Evolutionary conservation across 495 filamentous ascomycete species (phyloP), one percentile per base, ranked within the genome.

Genomic region (Astrocystis sublimbata): DNA sequence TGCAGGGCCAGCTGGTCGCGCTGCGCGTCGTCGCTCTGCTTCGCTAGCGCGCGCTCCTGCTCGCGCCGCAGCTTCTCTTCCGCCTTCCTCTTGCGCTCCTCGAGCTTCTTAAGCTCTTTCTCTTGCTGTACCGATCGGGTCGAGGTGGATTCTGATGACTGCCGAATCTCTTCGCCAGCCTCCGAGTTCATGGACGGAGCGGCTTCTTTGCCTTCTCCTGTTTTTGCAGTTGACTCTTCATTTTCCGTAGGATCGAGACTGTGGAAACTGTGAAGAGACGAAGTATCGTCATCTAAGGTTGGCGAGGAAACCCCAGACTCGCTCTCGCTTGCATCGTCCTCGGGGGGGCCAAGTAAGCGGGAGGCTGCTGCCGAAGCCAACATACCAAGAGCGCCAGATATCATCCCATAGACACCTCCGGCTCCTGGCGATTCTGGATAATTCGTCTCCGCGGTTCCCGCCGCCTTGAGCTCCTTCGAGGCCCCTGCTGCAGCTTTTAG

Each of bases 21-120:
- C 46, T 71, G 68, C 19, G 65, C 66, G 50, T 73, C 72, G 21
- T 82, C 78, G 59, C 45, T 67, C 17, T 68, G 70, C 58, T 79
- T 81, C 6, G 66, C 62, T 10, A 74, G 68, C 15, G 79, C 74
- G 19, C 78, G 75, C 61, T 82, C 78, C 13, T 81, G 75, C 24
- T 78, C 76, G 58, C 83, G 79, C 74, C 61, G 67, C 0, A 96
- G 76, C 66, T 92, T 91, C 40, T 87, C 84, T 21, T 92, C 85
- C 2, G 91, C 78, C 58, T 89, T 87, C 40, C 80, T 81, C 61
- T 88, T 88, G 60, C 87, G 85, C 6, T 87, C 79, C 12, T 90
- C 82, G 1, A 96, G 83, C 63, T 92, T 94, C 40, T 78, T 75
- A 2, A 97, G 80, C 9, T 94, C 90, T 62, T 87, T 89, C 33